Evolutionary conservation across 2,329 filamentous ascomycete species (phyloP).

Genomic region (Knoxdaviesia proteae): DNA sequence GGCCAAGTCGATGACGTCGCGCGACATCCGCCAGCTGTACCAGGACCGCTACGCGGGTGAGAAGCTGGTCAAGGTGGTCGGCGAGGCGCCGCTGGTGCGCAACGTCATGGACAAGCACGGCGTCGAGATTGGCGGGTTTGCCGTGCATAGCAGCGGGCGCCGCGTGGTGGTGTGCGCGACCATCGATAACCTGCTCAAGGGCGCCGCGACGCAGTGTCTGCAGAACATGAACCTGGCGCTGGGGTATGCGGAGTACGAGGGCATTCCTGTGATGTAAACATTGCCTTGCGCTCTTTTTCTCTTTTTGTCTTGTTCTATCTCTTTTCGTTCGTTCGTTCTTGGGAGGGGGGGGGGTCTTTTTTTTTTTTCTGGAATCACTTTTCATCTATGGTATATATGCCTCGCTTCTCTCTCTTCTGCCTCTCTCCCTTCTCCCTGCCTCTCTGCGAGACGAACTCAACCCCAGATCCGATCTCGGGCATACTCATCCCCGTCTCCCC

Average conservation of each 20-base stretch:
- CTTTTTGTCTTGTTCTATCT: not conserved
- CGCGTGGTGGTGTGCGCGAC: slow-evolving; percentile 85
- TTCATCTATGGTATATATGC: no score
- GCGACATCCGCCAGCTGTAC: slow-evolving; percentile 85
- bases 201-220: slow-evolving; percentile 78
- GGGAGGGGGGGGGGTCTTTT: no score
- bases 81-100: slow-evolving; percentile 73
- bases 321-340: no score
- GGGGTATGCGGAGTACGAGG: slow-evolving; percentile 73
- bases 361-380: not conserved
- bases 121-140: slow-evolving; percentile 86
- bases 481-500: no score
- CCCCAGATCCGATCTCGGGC: no score
- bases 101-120: slow-evolving; percentile 68
- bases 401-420: no score
- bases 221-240: slow-evolving; percentile 93
- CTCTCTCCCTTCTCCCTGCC: no score
- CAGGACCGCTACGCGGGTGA: slow-evolving; percentile 92
- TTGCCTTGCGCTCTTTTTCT: slow-evolving; percentile 3
- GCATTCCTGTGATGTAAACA: slow-evolving; percentile 41
- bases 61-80: slow-evolving; percentile 80
- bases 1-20: slow-evolving; percentile 65
- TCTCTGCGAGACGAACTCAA: no score
- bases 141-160: slow-evolving; percentile 76
- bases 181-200: slow-evolving; percentile 87